phyloP scores from a whole-genome alignment of 2,329 filamentous ascomycete genomes.

The Trichoderma sp. region DNA sequence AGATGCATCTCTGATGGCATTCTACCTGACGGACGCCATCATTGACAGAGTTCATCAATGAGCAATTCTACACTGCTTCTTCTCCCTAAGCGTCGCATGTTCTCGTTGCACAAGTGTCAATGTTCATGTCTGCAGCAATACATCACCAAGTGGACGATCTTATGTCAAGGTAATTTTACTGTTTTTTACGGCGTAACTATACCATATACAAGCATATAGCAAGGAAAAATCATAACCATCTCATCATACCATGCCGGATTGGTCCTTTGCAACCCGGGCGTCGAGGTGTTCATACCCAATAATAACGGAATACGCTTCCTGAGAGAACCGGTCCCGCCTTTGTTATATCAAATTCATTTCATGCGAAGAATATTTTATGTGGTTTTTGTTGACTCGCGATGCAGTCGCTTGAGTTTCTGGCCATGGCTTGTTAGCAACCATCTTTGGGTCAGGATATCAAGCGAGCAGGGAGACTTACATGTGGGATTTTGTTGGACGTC shows the following conservation, averaged over 20 bases:
- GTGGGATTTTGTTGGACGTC: background rate
- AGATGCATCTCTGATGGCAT: background rate
- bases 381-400: background rate
- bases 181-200: background rate
- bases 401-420: background rate
- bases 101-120: background rate
- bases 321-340: constrained; percentile 4
- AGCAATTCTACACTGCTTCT: background rate
- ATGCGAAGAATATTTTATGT: constrained; percentile 4
- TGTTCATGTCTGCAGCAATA: background rate
- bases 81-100: background rate
- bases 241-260: background rate
- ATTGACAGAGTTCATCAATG: background rate
- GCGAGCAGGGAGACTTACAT: background rate
- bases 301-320: background rate
- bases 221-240: constrained; percentile 1
- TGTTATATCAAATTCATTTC: background rate
- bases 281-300: background rate
- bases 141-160: background rate
- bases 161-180: background rate
- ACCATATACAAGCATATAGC: constrained; percentile 3
- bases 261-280: background rate
- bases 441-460: background rate
- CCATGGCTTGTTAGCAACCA: background rate
- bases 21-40: background rate